Base-by-base conservation (phyloP, 1,284 basidiomycete species). In the Trichosporon sp. region DNA sequence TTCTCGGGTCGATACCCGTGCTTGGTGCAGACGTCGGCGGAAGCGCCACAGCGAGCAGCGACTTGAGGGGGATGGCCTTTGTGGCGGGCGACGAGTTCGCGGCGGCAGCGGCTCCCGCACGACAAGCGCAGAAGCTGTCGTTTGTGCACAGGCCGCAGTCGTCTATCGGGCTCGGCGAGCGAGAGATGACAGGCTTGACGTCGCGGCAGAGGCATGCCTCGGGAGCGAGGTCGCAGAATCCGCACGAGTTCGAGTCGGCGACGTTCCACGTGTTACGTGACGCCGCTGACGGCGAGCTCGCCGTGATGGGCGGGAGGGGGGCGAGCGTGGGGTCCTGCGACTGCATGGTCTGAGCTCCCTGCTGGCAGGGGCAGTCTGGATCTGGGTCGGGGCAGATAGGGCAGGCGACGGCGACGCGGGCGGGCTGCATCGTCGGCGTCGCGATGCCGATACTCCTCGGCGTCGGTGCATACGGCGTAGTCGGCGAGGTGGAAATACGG, bases 301-400 rank as follows among this genome's bases (percentile, higher is more conserved):
- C 49, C 14, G 49, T 54, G 49, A 54, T 54, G 27, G 49, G 49
- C 16, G 49, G 49, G 4, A 54, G 33, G 2, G 49, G 19, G 54
- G 63, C 29, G 16, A 62, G 57, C 0, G 62, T 64, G 10, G 57
- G 31, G 44, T 66, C 62, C 27, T 44, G 52, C 11, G 44, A 25
- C 13, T 21, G 62, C 3, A 25, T 23, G 2, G 62, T 44, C 58
- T 46, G 56, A 23, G 66, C 44, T 2, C 56, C 46, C 36, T 74
- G 74, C 61, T 78, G 78, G 65, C 78, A 79, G 3, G 78, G 74
- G 59, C 78, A 79, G 64, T 79, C 76, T 4, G 78, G 78, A 59
- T 79, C 78, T 3, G 78, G 78, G 59, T 79, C 72, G 29, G 78
- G 78, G 60, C 78, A 79, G 59, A 79, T 79, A 13, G 78, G 78